A percentile compares a stretch with the other conserved stretches of the same genome.
Evolutionary conservation across 371 early-diverging fungal species (phyloP).

Genomic region (Apophysomyces variabilis): DNA sequence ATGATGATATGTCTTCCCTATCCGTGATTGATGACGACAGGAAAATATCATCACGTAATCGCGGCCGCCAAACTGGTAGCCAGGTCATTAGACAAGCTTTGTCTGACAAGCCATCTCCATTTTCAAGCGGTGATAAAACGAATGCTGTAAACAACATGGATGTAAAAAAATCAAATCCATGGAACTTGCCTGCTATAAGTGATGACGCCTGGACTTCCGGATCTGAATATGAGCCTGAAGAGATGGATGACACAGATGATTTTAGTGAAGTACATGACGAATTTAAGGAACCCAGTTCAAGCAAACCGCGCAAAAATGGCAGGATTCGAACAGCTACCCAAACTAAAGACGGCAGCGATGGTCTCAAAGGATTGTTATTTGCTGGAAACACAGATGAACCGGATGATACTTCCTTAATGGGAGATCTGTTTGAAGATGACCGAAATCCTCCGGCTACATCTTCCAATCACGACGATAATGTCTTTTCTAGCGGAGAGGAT

Average conservation of each 20-base stretch:
- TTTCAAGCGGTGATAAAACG: neutral
- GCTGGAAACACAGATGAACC: neutral
- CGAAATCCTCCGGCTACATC: neutral
- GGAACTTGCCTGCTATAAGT: constrained; percentile 5
- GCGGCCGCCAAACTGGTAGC: no score
- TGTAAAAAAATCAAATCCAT: neutral
- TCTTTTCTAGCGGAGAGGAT: neutral
- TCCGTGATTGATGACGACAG: no score
- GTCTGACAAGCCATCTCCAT: neutral
- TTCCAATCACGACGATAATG: neutral
- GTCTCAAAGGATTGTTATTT: neutral
- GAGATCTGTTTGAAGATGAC: constrained; percentile 1
- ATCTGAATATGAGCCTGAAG: constrained; percentile 6
- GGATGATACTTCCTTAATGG: neutral
- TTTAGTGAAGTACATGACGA: no score
- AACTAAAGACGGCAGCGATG: neutral
- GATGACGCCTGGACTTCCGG: constrained; percentile 3
- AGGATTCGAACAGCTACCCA: neutral
- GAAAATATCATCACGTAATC: no score
- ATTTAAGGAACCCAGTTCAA: neutral
- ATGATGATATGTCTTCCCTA: no score
- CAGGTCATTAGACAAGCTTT: no score
- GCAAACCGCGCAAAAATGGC: neutral
- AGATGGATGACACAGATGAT: neutral
- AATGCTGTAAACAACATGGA: neutral